phyloP scores from a whole-genome alignment of 495 filamentous ascomycete species.

The Aspergillus leporis region DNA sequence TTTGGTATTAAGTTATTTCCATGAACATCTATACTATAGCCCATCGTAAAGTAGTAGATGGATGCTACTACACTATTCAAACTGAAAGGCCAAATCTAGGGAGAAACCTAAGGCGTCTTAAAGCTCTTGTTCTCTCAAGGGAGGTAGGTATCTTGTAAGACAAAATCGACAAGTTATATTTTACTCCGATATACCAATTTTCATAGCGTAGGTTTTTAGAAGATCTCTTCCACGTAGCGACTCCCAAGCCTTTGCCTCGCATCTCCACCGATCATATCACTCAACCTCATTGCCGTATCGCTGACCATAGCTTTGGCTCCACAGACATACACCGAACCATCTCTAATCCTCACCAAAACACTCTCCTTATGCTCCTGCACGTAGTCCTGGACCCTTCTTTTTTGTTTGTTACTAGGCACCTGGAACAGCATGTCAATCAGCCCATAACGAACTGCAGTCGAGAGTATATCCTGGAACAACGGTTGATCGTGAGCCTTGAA shows the following conservation, averaged over 20 bases:
- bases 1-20: too few relatives aligned
- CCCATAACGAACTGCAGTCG: not conserved
- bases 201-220: not conserved
- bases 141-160: too few relatives aligned
- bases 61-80: too few relatives aligned
- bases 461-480: not conserved
- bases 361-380: not conserved
- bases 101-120: too few relatives aligned
- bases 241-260: not conserved
- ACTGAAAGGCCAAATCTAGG: too few relatives aligned
- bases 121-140: too few relatives aligned
- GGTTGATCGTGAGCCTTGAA: not conserved
- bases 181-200: too few relatives aligned
- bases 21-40: too few relatives aligned
- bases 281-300: not conserved
- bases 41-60: too few relatives aligned
- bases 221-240: constrained; percentile 7
- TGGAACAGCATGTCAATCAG: constrained; percentile 2
- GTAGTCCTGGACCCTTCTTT: constrained; percentile 4
- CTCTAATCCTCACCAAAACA: not conserved
- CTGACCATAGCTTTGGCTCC: constrained; percentile 1
- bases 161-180: too few relatives aligned
- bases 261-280: constrained; percentile 2
- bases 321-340: constrained; percentile 1
- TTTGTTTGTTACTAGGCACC: constrained; percentile 4